Conservation (phyloP, 495 filamentous ascomycete genomes). For the Oleoguttula mirabilis region DNA sequence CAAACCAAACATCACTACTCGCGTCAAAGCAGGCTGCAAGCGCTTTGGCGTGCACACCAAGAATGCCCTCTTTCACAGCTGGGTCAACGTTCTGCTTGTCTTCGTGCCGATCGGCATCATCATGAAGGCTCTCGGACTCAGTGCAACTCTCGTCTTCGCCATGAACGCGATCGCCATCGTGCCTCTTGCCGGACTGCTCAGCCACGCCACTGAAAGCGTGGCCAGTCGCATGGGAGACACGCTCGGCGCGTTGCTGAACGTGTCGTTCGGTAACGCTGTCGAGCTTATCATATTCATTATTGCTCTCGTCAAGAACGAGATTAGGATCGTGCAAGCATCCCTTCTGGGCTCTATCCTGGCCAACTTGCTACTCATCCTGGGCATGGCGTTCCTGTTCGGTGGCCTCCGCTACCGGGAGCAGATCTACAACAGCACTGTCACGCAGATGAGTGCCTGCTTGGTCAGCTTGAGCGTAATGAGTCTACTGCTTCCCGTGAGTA, state of each 20-base stretch:
- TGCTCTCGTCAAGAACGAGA: conserved; percentile 64
- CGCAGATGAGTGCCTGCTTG: conserved; percentile 88
- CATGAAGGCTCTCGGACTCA: conserved; percentile 35
- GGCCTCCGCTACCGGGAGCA: conserved; percentile 82
- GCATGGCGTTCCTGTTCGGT: conserved; percentile 80
- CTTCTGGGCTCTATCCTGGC: conserved; percentile 79
- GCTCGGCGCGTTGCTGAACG: conserved; percentile 69
- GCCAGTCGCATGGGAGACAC: conserved; percentile 68
- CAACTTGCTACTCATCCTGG: conserved; percentile 76
- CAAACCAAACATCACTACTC: too few species aligned
- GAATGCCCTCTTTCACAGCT: conserved; percentile 51
- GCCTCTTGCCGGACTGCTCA: conserved; percentile 66
- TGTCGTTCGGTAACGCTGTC: conserved; percentile 82
- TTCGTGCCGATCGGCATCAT: conserved; percentile 73
- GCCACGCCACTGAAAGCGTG: conserved; percentile 71
- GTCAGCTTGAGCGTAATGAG: conserved; percentile 82
- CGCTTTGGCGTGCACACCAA: conserved; percentile 42
- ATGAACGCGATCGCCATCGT: conserved; percentile 78
- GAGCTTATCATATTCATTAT: conserved; percentile 82
- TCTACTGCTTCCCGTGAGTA: conserved; percentile 57
- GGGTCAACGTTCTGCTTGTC: conserved; percentile 65
- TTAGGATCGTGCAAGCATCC: conserved; percentile 80
- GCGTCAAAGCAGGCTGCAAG: conserved; percentile 28
- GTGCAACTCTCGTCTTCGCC: conserved; percentile 50
- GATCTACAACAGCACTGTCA: conserved; percentile 89